Conservation (phyloP, 441 rosid species). For the Bocquillonia castaneifolia region DNA sequence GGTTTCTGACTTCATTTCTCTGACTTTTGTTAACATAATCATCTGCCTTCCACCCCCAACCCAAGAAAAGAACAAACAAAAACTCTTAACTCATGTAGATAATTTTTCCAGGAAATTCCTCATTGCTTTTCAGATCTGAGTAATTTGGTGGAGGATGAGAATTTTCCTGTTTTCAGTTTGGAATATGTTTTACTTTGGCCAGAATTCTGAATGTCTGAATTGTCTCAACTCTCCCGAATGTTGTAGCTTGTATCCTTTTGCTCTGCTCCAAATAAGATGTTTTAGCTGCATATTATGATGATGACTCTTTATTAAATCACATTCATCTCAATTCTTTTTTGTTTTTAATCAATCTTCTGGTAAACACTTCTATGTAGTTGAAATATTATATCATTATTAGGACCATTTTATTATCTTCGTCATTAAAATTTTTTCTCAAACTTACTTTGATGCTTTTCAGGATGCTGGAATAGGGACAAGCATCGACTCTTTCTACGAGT, state of each 20-base stretch:
- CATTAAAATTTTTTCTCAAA: constrained; percentile 11
- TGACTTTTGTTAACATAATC: not conserved
- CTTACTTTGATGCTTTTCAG: constrained; percentile 53
- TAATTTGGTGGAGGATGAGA: no score
- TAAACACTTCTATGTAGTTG: not conserved
- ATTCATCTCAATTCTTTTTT: constrained; percentile 2
- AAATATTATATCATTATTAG: constrained; percentile 2
- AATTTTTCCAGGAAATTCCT: not conserved
- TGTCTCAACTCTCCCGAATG: constrained; percentile 4
- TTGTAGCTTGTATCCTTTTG: not conserved
- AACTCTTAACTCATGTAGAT: not conserved
- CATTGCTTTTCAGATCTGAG: no score
- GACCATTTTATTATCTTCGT: constrained; percentile 6
- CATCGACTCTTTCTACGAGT: constrained; percentile 96
- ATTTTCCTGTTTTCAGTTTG: no score
- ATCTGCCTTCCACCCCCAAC: not conserved
- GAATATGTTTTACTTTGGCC: no score
- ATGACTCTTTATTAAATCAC: not conserved
- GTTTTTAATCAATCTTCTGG: constrained; percentile 5
- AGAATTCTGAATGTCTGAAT: no score
- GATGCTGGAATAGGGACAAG: constrained; percentile 99
- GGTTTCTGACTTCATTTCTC: not conserved
- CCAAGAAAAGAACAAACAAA: not conserved
- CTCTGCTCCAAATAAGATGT: no score
- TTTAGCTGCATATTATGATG: not conserved